A percentile compares a stretch with the other conserved stretches of the same genome.
Conservation (phyloP, 768 basidiomycete species). For the Rhodotorula graminis region DNA sequence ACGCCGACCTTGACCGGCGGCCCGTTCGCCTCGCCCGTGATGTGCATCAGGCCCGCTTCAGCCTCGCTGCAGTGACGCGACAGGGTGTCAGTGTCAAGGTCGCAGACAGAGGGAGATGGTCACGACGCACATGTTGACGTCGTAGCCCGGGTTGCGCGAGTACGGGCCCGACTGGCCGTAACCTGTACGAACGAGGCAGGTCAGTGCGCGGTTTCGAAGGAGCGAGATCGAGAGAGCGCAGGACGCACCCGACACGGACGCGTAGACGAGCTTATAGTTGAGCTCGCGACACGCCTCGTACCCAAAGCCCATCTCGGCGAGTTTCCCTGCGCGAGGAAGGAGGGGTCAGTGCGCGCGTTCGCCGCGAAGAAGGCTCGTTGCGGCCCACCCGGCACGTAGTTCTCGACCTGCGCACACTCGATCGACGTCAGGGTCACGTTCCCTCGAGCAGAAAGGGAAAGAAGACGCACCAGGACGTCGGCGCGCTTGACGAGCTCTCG, state of each 20-base stretch:
- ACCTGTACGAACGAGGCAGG: slow-evolving; percentile 48
- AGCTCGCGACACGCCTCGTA: slow-evolving; percentile 73
- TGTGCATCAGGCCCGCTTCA: slow-evolving; percentile 67
- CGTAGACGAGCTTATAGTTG: slow-evolving; percentile 77
- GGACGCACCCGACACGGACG: slow-evolving; percentile 73
- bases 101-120: not conserved
- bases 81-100: too few relatives aligned
- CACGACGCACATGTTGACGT: slow-evolving; percentile 17
- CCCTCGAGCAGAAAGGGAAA: too few relatives aligned
- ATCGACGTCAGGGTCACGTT: not conserved
- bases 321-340: slow-evolving; percentile 54
- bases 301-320: slow-evolving; percentile 75
- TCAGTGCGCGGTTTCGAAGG: not conserved
- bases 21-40: slow-evolving; percentile 78
- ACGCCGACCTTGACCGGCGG: slow-evolving; percentile 92
- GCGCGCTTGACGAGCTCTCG: slow-evolving; percentile 64
- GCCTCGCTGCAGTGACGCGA: slow-evolving; percentile 54
- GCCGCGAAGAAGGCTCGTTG: too few relatives aligned
- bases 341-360: not conserved
- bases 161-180: slow-evolving; percentile 89
- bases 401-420: slow-evolving; percentile 23
- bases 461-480: slow-evolving; percentile 65
- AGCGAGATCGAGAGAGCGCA: slow-evolving; percentile 1
- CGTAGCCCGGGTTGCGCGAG: slow-evolving; percentile 63
- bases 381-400: slow-evolving; percentile 33